A percentile compares a stretch with the other conserved stretches of the same genome.
Conservation (phyloP, 1,139 yeast genomes). For the Lodderomyces metapsilosis region DNA sequence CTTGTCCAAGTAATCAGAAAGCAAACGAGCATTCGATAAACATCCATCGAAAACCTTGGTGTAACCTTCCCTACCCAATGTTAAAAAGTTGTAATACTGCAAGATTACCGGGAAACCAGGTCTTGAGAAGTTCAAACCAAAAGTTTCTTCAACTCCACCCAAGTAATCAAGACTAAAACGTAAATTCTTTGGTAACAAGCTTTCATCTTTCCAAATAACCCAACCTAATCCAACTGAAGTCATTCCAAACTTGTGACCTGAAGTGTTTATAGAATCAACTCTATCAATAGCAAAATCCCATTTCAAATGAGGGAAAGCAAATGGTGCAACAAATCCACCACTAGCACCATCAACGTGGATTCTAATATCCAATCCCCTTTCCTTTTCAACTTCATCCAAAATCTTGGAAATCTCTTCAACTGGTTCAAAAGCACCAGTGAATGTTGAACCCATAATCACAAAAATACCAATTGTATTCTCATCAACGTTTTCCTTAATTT, state of each 20-base stretch:
- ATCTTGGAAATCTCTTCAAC: slow-evolving; percentile 59
- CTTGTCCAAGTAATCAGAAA: slow-evolving; percentile 63
- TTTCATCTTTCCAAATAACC: slow-evolving; percentile 76
- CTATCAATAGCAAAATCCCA: slow-evolving; percentile 80
- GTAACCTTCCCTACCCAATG: slow-evolving; percentile 72
- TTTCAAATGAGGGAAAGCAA: slow-evolving; percentile 65
- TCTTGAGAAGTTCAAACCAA: slow-evolving; percentile 83
- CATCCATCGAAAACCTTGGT: slow-evolving; percentile 60
- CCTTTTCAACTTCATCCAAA: slow-evolving; percentile 66
- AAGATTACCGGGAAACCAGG: slow-evolving; percentile 90
- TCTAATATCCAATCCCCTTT: slow-evolving; percentile 67
- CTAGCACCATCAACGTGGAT: slow-evolving; percentile 95
- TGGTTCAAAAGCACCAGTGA: slow-evolving; percentile 89
- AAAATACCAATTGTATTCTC: slow-evolving; percentile 93
- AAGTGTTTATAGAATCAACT: slow-evolving; percentile 84
- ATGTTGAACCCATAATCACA: slow-evolving; percentile 87
- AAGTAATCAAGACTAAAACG: slow-evolving; percentile 79
- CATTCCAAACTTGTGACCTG: slow-evolving; percentile 91
- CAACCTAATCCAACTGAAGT: slow-evolving; percentile 92
- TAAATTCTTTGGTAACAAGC: slow-evolving; percentile 65
- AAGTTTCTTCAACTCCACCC: slow-evolving; percentile 88
- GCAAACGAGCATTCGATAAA: slow-evolving; percentile 65
- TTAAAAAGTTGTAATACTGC: slow-evolving; percentile 79
- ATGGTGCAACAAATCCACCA: slow-evolving; percentile 88
- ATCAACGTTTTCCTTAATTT: slow-evolving; percentile 65